Evolutionary conservation across 805 yeast species (phyloP).

Genomic region (Scheffersomyces stipitis): DNA sequence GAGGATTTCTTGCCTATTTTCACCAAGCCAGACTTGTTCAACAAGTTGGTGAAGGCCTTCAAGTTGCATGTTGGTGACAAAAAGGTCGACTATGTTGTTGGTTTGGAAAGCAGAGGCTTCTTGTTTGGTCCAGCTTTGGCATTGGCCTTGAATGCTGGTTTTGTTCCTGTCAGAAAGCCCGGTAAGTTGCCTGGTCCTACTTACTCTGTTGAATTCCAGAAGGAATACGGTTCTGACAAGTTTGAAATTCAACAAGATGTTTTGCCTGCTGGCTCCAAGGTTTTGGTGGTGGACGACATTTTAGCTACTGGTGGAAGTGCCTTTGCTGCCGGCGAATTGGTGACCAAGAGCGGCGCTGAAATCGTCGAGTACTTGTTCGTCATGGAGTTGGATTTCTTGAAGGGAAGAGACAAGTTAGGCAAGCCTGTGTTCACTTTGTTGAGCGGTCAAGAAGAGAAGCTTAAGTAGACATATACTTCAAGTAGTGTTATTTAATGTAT

Average conservation of each 20-base stretch:
- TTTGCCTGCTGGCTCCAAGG: constrained; percentile 76
- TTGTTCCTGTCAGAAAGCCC: constrained; percentile 91
- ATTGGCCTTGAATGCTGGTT: constrained; percentile 82
- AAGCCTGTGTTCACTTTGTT: constrained; percentile 90
- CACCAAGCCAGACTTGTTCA: constrained; percentile 76
- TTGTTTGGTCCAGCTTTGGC: constrained; percentile 96
- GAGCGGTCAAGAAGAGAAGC: constrained; percentile 71
- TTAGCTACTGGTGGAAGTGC: constrained; percentile 99
- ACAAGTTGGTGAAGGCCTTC: constrained; percentile 78
- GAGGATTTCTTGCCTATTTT: constrained; percentile 97
- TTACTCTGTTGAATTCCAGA: constrained; percentile 67
- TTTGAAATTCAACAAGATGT: constrained; percentile 87
- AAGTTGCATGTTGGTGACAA: constrained; percentile 64
- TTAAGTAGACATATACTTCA: no score
- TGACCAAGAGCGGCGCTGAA: constrained; percentile 62
- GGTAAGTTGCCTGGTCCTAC: constrained; percentile 93
- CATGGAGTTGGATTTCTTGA: constrained; percentile 91
- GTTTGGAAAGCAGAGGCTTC: constrained; percentile 96
- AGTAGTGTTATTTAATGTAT: no score
- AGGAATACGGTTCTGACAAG: constrained; percentile 90
- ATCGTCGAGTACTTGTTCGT: constrained; percentile 82
- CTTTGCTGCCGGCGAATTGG: constrained; percentile 85
- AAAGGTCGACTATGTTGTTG: constrained; percentile 85
- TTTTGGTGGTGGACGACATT: constrained; percentile 90
- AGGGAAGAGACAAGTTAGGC: constrained; percentile 84